A percentile compares a stretch with the other conserved stretches of the same genome.
These are phyloP conservation scores for Malassezia globosa DNA, from an alignment of 1,284 basidiomycete genomes.

Conservation along the genomic window DNA sequence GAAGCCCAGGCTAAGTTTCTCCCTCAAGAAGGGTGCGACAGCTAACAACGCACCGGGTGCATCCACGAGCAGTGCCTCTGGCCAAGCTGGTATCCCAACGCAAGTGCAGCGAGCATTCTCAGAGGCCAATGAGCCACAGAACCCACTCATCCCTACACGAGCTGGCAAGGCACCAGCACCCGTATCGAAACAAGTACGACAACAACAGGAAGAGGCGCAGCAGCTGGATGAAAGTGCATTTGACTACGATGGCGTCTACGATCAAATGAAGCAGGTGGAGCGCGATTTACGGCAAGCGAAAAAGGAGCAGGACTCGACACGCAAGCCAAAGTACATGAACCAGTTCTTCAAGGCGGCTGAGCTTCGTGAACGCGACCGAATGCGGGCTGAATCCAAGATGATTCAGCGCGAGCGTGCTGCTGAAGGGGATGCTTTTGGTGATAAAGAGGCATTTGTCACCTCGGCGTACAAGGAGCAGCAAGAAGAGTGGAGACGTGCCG, in stretches of 20 bases:
- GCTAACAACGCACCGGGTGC: not conserved
- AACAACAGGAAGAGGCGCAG: slow-evolving; percentile 54
- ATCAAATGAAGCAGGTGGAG: slow-evolving; percentile 82
- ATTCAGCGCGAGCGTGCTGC: slow-evolving; percentile 80
- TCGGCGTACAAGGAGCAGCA: slow-evolving; percentile 95
- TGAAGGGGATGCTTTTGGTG: slow-evolving; percentile 85
- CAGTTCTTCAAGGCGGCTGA: slow-evolving; percentile 70
- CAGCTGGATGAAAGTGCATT: slow-evolving; percentile 72
- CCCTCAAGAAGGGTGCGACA: not conserved
- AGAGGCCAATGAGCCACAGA: no score
- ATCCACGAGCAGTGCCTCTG: not conserved
- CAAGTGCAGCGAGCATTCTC: no score
- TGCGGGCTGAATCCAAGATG: slow-evolving; percentile 95
- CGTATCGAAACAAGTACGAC: slow-evolving; percentile 22
- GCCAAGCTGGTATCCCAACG: no score
- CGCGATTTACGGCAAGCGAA: slow-evolving; percentile 49
- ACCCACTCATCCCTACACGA: no score
- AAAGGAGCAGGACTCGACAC: slow-evolving; percentile 58
- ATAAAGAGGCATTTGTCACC: slow-evolving; percentile 93
- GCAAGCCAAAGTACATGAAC: slow-evolving; percentile 82
- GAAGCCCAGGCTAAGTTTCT: no score
- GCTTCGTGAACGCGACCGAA: slow-evolving; percentile 71
- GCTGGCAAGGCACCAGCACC: slow-evolving; percentile 15
- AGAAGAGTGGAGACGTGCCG: slow-evolving; percentile 75
- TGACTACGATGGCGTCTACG: slow-evolving; percentile 93